Evolutionary conservation across 345 rosid genomes (phyloP).

Genomic region (Eucalyptus curtisii): DNA sequence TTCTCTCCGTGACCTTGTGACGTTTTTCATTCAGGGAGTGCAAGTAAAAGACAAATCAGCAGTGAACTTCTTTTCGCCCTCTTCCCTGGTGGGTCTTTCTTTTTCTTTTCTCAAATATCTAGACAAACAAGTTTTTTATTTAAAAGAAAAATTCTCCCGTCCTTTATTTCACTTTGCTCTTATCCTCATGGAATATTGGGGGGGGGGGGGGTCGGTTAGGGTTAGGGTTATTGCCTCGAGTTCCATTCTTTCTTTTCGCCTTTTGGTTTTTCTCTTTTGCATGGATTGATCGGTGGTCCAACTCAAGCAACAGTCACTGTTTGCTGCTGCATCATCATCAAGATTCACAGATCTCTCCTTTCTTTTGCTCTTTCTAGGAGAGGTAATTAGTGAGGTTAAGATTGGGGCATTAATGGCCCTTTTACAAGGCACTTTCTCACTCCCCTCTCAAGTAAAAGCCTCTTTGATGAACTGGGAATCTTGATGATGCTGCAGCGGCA

Average conservation of each 20-base stretch:
- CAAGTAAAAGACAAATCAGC: not conserved
- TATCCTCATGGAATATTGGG: not conserved
- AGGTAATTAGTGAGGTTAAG: not conserved
- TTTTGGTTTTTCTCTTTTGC: not conserved
- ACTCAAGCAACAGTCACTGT: constrained; percentile 36
- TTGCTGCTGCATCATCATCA: constrained; percentile 89
- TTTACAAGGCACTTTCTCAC: not conserved
- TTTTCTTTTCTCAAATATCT: not conserved
- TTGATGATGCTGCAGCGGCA: constrained; percentile 98
- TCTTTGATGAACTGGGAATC: constrained; percentile 46
- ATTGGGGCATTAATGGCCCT: not conserved
- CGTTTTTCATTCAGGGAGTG: not conserved
- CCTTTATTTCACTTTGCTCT: not conserved
- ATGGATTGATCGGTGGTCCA: not conserved
- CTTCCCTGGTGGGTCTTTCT: not conserved
- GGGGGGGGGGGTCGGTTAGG: constrained; percentile 10
- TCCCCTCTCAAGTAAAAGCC: not conserved
- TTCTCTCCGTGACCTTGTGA: not conserved
- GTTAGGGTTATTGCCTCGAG: constrained; percentile 14
- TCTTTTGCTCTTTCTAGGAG: not conserved
- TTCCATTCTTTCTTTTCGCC: not conserved
- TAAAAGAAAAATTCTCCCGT: not conserved
- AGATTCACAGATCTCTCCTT: constrained; percentile 57
- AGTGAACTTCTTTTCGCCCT: not conserved
- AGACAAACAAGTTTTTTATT: not conserved